These are phyloP conservation scores for Agrostemma githago DNA, from an alignment of 148 eudicot species.

Conservation along the genomic window DNA sequence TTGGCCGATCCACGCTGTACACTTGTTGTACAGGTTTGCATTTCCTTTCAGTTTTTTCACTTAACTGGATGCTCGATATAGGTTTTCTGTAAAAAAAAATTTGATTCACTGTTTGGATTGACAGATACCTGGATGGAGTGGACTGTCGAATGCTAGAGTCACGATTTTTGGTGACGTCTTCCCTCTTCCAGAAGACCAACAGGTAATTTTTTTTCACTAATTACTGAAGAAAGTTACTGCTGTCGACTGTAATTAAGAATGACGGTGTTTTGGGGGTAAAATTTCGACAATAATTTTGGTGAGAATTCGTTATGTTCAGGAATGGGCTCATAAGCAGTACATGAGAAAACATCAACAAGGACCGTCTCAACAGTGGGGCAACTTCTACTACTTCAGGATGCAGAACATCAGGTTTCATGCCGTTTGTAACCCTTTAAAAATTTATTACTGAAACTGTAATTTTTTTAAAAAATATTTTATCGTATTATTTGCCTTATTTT, in stretches of 20 bases:
- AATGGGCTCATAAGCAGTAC: constrained; percentile 96
- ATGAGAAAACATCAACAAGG: constrained; percentile 92
- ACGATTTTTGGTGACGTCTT: constrained; percentile 90
- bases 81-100: constrained; percentile 29
- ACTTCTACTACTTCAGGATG: constrained; percentile 95
- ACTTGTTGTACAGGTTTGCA: constrained; percentile 83
- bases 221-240: neutral
- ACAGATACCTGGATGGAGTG: constrained; percentile 99
- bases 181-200: constrained; percentile 86
- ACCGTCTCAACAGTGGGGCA: constrained; percentile 99
- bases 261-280: neutral
- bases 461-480: no score
- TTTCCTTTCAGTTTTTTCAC: constrained; percentile 11
- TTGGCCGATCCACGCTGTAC: constrained; percentile 92
- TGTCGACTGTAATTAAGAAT: neutral
- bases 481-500: no score
- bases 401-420: constrained; percentile 66
- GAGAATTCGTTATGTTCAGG: constrained; percentile 36
- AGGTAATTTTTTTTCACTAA: constrained; percentile 36
- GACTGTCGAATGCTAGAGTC: constrained; percentile 96
- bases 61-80: neutral
- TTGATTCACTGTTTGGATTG: constrained; percentile 37
- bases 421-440: neutral
- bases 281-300: neutral
- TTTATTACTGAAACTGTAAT: no score